These are phyloP conservation scores for Galeopsis tetrahit DNA, from an alignment of 257 asterid species.

Conservation along the genomic window DNA sequence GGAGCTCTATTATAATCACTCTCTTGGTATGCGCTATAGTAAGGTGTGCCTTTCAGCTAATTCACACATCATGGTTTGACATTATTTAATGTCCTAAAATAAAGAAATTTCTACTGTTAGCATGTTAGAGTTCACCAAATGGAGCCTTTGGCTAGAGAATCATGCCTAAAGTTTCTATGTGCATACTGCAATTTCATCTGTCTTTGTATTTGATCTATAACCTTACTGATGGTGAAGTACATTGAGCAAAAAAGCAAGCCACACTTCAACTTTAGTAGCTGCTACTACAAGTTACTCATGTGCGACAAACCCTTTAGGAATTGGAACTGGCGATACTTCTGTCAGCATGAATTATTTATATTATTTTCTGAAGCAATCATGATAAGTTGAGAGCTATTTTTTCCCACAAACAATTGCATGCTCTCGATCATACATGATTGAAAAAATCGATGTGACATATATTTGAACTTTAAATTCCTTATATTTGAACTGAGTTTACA, in stretches of 20 bases:
- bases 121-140: slow-evolving; percentile 23
- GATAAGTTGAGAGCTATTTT: not conserved
- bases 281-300: slow-evolving; percentile 6
- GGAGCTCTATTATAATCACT: slow-evolving; percentile 85
- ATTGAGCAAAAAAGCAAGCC: not conserved
- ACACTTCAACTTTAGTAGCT: not conserved
- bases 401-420: not conserved
- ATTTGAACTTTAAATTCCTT: not conserved
- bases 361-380: not conserved
- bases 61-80: slow-evolving; percentile 33
- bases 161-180: not conserved
- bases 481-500: not conserved
- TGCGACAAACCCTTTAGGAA: not conserved
- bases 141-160: slow-evolving; percentile 12
- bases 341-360: not conserved
- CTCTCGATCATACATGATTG: not conserved
- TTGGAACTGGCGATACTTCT: not conserved
- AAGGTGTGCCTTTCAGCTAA: slow-evolving; percentile 65
- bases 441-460: not conserved
- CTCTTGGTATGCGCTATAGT: slow-evolving; percentile 90
- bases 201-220: not conserved
- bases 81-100: slow-evolving; percentile 16
- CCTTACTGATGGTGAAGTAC: not conserved
- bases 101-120: slow-evolving; percentile 4
- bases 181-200: not conserved